Percentiles rank a stretch among this genome's conserved stretches.
These are phyloP conservation scores for Solanum peruvianum DNA, from an alignment of 257 asterid genomes.

Conservation along the genomic window DNA sequence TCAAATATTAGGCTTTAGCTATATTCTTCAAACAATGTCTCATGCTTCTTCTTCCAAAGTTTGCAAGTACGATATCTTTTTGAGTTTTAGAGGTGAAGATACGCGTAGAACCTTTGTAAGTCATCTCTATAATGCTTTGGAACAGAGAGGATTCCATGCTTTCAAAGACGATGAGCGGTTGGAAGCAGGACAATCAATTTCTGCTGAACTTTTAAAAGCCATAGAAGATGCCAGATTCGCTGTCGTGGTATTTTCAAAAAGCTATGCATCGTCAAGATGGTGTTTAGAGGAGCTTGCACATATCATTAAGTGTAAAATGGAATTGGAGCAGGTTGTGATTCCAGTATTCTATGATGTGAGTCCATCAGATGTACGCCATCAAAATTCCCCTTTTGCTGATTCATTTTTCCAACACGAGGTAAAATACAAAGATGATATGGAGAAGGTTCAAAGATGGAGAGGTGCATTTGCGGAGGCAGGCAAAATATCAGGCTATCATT, in stretches of 20 bases:
- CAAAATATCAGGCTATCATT: background rate
- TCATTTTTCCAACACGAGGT: background rate
- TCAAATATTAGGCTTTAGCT: background rate
- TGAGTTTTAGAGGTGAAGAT: background rate
- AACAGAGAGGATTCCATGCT: background rate
- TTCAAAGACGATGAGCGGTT: background rate
- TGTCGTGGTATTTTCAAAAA: background rate
- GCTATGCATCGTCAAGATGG: too few species aligned
- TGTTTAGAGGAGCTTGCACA: background rate
- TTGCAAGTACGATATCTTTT: background rate
- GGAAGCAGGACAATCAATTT: background rate
- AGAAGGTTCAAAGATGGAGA: background rate
- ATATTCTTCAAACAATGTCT: background rate
- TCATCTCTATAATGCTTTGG: background rate
- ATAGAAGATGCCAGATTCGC: background rate
- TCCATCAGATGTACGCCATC: background rate
- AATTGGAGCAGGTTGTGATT: background rate
- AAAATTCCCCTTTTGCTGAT: background rate
- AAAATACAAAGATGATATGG: background rate
- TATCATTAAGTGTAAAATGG: background rate
- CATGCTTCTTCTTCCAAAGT: background rate
- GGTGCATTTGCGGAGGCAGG: background rate
- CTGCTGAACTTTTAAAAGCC: background rate
- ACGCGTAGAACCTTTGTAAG: background rate
- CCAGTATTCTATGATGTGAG: background rate